phyloP scores from a whole-genome alignment of 768 basidiomycete species.

The Boletus vermiculosoides region DNA sequence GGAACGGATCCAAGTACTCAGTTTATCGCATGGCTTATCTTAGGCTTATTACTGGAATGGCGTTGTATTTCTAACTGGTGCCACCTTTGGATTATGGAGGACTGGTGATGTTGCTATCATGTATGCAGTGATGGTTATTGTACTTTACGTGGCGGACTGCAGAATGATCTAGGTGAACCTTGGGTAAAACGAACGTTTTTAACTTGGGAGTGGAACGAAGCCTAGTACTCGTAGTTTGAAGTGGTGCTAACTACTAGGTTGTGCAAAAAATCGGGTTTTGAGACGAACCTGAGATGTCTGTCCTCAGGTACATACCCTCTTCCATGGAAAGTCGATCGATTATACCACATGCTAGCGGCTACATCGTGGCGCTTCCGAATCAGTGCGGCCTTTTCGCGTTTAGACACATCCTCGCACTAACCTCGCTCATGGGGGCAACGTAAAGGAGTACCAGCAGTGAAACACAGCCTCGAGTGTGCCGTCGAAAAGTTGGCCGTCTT shows the following conservation, averaged over 20 bases:
- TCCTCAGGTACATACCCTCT: not conserved
- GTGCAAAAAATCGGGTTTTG: not conserved
- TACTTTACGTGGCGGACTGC: not conserved
- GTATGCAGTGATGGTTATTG: not conserved
- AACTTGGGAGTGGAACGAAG: not conserved
- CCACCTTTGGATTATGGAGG: not conserved
- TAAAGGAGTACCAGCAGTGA: no score
- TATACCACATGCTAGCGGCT: not conserved
- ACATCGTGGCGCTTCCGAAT: no score
- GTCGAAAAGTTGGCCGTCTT: no score
- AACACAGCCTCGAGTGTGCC: not conserved
- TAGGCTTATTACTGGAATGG: not conserved
- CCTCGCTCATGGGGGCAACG: not conserved
- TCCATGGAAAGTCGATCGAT: not conserved
- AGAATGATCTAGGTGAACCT: not conserved
- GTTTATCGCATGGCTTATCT: conserved; percentile 28
- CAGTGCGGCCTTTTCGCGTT: no score
- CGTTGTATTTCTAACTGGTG: not conserved
- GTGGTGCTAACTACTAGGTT: not conserved
- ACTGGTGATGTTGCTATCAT: not conserved
- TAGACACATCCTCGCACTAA: not conserved
- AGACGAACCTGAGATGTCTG: no score
- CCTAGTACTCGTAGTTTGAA: not conserved
- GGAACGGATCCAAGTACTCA: conserved; percentile 63
- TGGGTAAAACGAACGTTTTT: not conserved